Percentiles rank a stretch among this genome's conserved stretches.
These are phyloP conservation scores for Blastobotrys elegans DNA, from an alignment of 1,139 yeast species.

Conservation along the genomic window DNA sequence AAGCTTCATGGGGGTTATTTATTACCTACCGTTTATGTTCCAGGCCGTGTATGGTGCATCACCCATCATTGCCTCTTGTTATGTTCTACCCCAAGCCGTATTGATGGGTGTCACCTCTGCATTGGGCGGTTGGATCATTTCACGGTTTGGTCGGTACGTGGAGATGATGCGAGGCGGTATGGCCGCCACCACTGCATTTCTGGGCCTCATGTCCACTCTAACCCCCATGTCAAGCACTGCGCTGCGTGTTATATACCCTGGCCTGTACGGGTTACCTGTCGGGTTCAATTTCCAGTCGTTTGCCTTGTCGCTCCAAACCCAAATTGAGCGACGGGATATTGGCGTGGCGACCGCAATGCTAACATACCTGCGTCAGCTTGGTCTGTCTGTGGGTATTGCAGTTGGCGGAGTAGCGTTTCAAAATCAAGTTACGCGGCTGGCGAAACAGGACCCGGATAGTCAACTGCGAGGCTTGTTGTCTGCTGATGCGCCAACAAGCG, in stretches of 20 bases:
- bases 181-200: conserved; percentile 21
- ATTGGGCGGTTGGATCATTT: conserved; percentile 22
- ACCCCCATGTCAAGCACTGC: conserved; percentile 22
- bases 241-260: conserved; percentile 23
- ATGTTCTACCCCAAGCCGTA: conserved; percentile 25
- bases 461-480: conserved; percentile 15
- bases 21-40: conserved; percentile 49
- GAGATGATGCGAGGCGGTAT: conserved; percentile 22
- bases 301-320: conserved; percentile 25
- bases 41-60: conserved; percentile 43
- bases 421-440: conserved; percentile 21
- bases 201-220: conserved; percentile 24
- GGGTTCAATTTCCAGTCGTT: conserved; percentile 29
- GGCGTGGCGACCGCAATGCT: conserved; percentile 26
- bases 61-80: conserved; percentile 25
- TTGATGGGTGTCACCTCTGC: conserved; percentile 26
- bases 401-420: conserved; percentile 28
- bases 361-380: conserved; percentile 25
- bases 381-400: conserved; percentile 27
- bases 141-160: conserved; percentile 19
- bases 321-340: conserved; percentile 21
- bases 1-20: conserved; percentile 42
- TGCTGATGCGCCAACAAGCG: conserved; percentile 24
- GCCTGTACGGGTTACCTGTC: conserved; percentile 24
- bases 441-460: conserved; percentile 11